These are phyloP conservation scores for Hyphodiscus hymeniophilus DNA, from an alignment of 495 filamentous ascomycete genomes.

Conservation along the genomic window DNA sequence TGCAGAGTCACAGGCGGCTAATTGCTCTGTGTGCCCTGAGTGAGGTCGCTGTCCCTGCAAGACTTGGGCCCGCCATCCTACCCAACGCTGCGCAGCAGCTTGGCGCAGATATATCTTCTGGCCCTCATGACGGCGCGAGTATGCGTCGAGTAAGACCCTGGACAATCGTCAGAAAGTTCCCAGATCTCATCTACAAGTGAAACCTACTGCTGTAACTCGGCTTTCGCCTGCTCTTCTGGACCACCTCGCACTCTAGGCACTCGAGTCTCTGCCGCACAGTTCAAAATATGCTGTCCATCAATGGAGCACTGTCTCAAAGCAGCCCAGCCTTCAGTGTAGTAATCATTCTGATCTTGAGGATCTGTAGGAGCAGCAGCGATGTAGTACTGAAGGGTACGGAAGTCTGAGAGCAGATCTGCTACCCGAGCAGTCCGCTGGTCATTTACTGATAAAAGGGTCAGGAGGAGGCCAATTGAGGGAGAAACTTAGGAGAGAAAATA, in stretches of 20 bases:
- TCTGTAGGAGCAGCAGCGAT: slow-evolving; percentile 62
- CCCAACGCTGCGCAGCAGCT: slow-evolving; percentile 70
- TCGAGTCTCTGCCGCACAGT: slow-evolving; percentile 55
- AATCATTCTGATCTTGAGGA: slow-evolving; percentile 53
- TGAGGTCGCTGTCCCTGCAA: slow-evolving; percentile 57
- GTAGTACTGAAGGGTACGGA: slow-evolving; percentile 71
- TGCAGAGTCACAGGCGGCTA: slow-evolving; percentile 50
- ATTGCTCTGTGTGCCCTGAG: slow-evolving; percentile 44
- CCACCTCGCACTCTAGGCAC: slow-evolving; percentile 46
- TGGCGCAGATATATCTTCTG: slow-evolving; percentile 80
- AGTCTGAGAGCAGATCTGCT: slow-evolving; percentile 78
- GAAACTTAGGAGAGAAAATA: slow-evolving; percentile 20
- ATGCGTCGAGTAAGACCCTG: slow-evolving; percentile 73
- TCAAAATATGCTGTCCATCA: slow-evolving; percentile 68
- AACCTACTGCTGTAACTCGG: slow-evolving; percentile 65
- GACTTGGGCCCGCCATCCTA: slow-evolving; percentile 59
- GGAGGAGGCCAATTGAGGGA: slow-evolving; percentile 27
- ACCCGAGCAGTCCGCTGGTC: slow-evolving; percentile 73
- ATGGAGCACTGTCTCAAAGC: slow-evolving; percentile 65
- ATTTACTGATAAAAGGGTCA: slow-evolving; percentile 55
- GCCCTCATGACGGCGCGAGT: slow-evolving; percentile 70
- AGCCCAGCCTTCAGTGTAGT: slow-evolving; percentile 70
- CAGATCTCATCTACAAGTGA: not conserved
- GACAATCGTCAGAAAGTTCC: not conserved
- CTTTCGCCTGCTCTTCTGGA: slow-evolving; percentile 61